Conservation (phyloP, 2,329 filamentous ascomycete species). For the Aureobasidium subglaciale region DNA sequence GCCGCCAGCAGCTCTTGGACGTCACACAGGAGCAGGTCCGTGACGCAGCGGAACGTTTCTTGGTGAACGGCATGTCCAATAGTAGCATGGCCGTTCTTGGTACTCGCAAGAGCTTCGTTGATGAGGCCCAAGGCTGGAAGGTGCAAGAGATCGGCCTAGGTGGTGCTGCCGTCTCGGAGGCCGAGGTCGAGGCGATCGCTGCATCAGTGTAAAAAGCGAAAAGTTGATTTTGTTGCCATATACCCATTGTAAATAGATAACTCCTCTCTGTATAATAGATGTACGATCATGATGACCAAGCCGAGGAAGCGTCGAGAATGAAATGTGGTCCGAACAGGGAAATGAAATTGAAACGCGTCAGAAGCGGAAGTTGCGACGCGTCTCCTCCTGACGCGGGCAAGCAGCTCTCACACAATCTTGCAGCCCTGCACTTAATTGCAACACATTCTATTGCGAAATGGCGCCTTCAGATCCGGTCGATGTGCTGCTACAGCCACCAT, state of each 20-base stretch:
- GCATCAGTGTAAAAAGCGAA: slow-evolving; percentile 7
- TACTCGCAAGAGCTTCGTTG: slow-evolving; percentile 71
- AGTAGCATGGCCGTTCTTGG: slow-evolving; percentile 70
- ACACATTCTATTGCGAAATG: slow-evolving; percentile 3
- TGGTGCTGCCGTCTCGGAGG: slow-evolving; percentile 21
- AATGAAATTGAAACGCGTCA: slow-evolving; percentile 5
- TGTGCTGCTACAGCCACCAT: slow-evolving; percentile 17
- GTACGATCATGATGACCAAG: slow-evolving; percentile 1
- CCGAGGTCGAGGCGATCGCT: slow-evolving; percentile 21
- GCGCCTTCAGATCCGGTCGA: slow-evolving; percentile 13
- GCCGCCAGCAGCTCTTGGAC: slow-evolving; percentile 78
- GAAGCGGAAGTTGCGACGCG: slow-evolving; percentile 5
- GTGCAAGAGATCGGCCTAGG: slow-evolving; percentile 64
- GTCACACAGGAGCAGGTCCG: slow-evolving; percentile 75
- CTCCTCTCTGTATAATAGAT: slow-evolving; percentile 15
- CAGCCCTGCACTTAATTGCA: not conserved
- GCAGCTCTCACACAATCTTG: not conserved
- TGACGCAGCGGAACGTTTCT: slow-evolving; percentile 71
- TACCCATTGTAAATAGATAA: slow-evolving; percentile 16
- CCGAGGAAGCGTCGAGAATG: not conserved
- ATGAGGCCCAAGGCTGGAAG: slow-evolving; percentile 59
- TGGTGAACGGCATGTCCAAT: slow-evolving; percentile 49
- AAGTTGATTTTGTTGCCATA: slow-evolving; percentile 5
- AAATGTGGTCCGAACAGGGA: not conserved
- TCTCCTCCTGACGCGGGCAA: slow-evolving; percentile 5